Base-by-base conservation (phyloP, 305 asterid species). In the Fraxinus xanthoxyloides region DNA sequence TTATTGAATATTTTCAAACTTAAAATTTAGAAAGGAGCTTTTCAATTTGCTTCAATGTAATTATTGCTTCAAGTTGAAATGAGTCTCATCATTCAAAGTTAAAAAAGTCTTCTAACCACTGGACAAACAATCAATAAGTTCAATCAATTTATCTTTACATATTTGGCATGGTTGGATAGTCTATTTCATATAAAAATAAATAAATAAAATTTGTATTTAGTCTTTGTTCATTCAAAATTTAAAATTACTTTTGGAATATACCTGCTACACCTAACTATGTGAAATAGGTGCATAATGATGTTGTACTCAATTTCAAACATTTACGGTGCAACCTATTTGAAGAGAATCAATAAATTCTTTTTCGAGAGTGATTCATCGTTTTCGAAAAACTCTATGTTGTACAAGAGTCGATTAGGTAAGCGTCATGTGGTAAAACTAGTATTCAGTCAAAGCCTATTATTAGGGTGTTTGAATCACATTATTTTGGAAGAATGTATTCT, bases 111-210 rank as follows among this genome's bases (percentile, higher is more conserved):
- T 10, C 36, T 56, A 9, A 73, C 78, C 69, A 77, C 59, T 26
- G 3, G 19, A 67, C 26, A 83, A 67, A 70, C 77, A 73, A 77
- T 83, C 75, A 83, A 77, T 65, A 51, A 51, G 61, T 17, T 17
- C 61, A n/a, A 17, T 51, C 61, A 17, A 5, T 51, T 17, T 51
- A 51, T 17, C 61, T 17, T 51, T 15, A 15, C 21, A 17, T 48
- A 15, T 48, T 46, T 13, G 56, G 56, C n/a, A 13, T 13, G 2
- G 61, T 51, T 51, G 61, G 21, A 17, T 51, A 4, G 23, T 4
- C 23, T 1, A 51, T 17, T 51, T 51, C 5, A 17, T 15, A 13
- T 48, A 13, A 13, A 48, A 48, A 48, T 10, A 43, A 12, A 43
- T 9, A 43, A 43, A 43, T 3, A 48, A 48, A 51, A 17, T 17